phyloP scores from a whole-genome alignment of 2,329 filamentous ascomycete species.

The Penicillium sp. region DNA sequence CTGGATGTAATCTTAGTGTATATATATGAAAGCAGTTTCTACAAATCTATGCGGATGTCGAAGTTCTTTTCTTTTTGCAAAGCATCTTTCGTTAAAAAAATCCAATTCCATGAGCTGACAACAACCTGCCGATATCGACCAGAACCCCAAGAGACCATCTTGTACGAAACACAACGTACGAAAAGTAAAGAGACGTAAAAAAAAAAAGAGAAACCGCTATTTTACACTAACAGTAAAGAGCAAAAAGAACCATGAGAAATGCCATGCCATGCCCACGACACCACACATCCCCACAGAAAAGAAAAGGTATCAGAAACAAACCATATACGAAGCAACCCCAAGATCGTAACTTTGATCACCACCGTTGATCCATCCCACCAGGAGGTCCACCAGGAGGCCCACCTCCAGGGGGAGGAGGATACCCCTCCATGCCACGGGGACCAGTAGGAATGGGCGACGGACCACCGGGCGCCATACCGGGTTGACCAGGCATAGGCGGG shows the following conservation, averaged over 20 bases:
- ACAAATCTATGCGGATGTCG: background rate
- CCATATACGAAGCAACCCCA: background rate
- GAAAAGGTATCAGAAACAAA: slow-evolving; percentile 9
- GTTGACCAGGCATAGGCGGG: slow-evolving; percentile 33
- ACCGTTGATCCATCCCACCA: slow-evolving; percentile 30
- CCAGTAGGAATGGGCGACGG: slow-evolving; percentile 25
- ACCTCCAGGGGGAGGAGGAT: slow-evolving; percentile 29
- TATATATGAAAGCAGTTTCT: slow-evolving; percentile 1
- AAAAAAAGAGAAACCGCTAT: slow-evolving; percentile 18
- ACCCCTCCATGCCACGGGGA: slow-evolving; percentile 30
- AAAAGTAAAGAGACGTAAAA: background rate
- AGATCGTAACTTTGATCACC: slow-evolving; percentile 23
- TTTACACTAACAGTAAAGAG: slow-evolving; percentile 17
- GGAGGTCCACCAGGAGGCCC: slow-evolving; percentile 30
- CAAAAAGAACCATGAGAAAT: background rate
- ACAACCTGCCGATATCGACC: background rate
- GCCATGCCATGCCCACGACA: slow-evolving; percentile 9
- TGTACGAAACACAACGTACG: background rate
- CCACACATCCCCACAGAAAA: slow-evolving; percentile 2
- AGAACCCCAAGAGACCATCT: background rate
- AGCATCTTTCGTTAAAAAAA: background rate
- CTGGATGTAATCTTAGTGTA: slow-evolving; percentile 13
- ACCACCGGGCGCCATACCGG: slow-evolving; percentile 12
- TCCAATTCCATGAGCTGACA: background rate
- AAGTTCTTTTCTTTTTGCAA: background rate